Percentiles rank a stretch among this genome's conserved stretches.
These are phyloP conservation scores for Monosporascus sp. DNA, from an alignment of 2,329 filamentous ascomycete species.

Conservation along the genomic window DNA sequence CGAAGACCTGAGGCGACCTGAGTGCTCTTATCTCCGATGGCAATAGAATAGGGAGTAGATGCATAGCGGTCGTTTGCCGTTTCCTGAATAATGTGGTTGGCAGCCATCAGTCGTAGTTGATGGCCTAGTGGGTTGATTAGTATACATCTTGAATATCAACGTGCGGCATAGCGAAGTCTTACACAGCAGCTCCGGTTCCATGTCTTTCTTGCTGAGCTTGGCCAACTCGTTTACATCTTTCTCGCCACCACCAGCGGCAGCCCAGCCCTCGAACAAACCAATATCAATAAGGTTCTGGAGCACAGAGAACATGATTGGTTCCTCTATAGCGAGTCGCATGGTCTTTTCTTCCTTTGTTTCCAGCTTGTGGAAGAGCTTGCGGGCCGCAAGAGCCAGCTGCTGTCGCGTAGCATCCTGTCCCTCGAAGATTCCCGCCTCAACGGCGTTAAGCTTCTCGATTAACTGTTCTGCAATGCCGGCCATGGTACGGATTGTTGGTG, in stretches of 20 bases:
- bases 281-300: background rate
- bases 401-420: background rate
- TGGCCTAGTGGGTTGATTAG: conserved; percentile 13
- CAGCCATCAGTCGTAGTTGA: conserved; percentile 17
- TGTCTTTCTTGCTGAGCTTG: background rate
- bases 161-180: background rate
- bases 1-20: conserved; percentile 17
- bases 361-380: background rate
- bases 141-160: no score
- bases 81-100: conserved; percentile 18
- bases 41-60: conserved; percentile 18
- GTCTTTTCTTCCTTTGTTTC: background rate
- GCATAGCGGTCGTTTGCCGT: conserved; percentile 18
- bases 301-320: background rate
- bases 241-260: background rate
- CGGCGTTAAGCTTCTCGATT: background rate
- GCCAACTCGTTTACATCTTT: background rate
- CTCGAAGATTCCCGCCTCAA: background rate
- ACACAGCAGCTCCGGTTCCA: background rate
- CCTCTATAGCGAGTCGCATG: background rate
- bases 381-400: background rate
- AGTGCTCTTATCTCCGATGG: conserved; percentile 19
- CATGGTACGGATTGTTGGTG: background rate
- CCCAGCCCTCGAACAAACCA: background rate
- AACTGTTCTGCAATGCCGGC: background rate